Evolutionary conservation across 495 filamentous ascomycete genomes (phyloP).

Genomic region (Evernia prunastri): DNA sequence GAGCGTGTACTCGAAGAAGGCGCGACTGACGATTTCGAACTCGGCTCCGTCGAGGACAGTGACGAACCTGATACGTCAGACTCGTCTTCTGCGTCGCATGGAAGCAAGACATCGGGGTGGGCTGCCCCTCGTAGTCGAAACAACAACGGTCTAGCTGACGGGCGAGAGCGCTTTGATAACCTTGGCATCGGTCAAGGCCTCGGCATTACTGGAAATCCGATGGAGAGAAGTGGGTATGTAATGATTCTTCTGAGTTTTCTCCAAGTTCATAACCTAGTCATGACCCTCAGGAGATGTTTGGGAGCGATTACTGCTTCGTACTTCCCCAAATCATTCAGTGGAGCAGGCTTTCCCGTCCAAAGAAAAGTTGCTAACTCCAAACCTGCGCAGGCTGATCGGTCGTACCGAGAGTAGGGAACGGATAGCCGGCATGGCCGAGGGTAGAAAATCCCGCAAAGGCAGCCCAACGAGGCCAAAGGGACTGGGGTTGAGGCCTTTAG

Average conservation of each 20-base stretch:
- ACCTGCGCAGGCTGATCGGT: slow-evolving; percentile 1
- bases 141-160: slow-evolving; percentile 1
- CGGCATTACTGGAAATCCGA: slow-evolving; percentile 21
- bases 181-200: slow-evolving; percentile 23
- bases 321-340: not conserved
- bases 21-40: slow-evolving; percentile 17
- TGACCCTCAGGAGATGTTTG: not conserved
- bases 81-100: slow-evolving; percentile 44
- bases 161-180: slow-evolving; percentile 35
- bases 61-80: slow-evolving; percentile 38
- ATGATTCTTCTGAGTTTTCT: too few relatives aligned
- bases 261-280: not conserved
- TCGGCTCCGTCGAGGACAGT: slow-evolving; percentile 15
- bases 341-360: too few relatives aligned
- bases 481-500: slow-evolving; percentile 14
- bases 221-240: slow-evolving; percentile 23
- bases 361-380: not conserved
- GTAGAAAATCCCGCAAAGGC: slow-evolving; percentile 18
- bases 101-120: slow-evolving; percentile 53
- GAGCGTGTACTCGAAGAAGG: slow-evolving; percentile 23
- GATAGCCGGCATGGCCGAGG: slow-evolving; percentile 20
- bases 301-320: not conserved
- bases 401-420: slow-evolving; percentile 17
- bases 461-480: slow-evolving; percentile 21
- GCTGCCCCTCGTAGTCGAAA: slow-evolving; percentile 42